These are phyloP conservation scores for Plicaturopsis crispa DNA, from an alignment of 768 basidiomycete genomes.

Conservation along the genomic window DNA sequence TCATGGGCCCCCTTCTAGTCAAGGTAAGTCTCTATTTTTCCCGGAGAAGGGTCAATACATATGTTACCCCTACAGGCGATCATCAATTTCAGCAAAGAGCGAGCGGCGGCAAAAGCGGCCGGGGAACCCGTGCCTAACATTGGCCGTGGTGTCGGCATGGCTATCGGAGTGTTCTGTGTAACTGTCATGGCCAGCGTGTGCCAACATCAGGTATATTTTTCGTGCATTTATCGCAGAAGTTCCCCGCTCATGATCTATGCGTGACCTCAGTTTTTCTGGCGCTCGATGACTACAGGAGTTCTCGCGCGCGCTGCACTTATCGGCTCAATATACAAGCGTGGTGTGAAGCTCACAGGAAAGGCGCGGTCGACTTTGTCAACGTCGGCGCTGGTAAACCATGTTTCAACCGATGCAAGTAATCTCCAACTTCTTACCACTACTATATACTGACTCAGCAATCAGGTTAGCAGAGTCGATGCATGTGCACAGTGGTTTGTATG, in stretches of 20 bases:
- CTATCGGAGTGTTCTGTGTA: constrained; percentile 41
- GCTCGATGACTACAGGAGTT: constrained; percentile 60
- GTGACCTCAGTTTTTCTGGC: constrained; percentile 53
- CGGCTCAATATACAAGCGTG: constrained; percentile 63
- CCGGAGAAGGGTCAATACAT: constrained; percentile 1
- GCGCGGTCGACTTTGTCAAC: constrained; percentile 58
- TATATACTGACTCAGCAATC: constrained; percentile 3
- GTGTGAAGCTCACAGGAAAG: constrained; percentile 57
- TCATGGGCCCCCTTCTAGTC: constrained; percentile 57
- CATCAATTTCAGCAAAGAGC: constrained; percentile 51
- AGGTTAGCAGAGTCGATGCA: constrained; percentile 50
- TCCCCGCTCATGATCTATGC: background rate
- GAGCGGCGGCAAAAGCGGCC: constrained; percentile 28
- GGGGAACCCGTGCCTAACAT: constrained; percentile 29
- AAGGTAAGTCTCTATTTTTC: constrained; percentile 27
- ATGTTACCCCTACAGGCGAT: constrained; percentile 31
- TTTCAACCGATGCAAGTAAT: constrained; percentile 54
- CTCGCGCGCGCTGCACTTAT: constrained; percentile 61
- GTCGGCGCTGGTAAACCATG: constrained; percentile 50
- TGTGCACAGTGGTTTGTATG: constrained; percentile 70
- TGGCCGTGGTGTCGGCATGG: constrained; percentile 54
- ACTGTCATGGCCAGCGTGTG: constrained; percentile 47
- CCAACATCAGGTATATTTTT: constrained; percentile 46
- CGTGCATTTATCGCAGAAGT: too few species aligned
- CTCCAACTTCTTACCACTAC: background rate